Percentiles rank a stretch among this genome's conserved stretches.
These are phyloP conservation scores for Mycena capillaripes DNA, from an alignment of 768 basidiomycete genomes.

Conservation along the genomic window DNA sequence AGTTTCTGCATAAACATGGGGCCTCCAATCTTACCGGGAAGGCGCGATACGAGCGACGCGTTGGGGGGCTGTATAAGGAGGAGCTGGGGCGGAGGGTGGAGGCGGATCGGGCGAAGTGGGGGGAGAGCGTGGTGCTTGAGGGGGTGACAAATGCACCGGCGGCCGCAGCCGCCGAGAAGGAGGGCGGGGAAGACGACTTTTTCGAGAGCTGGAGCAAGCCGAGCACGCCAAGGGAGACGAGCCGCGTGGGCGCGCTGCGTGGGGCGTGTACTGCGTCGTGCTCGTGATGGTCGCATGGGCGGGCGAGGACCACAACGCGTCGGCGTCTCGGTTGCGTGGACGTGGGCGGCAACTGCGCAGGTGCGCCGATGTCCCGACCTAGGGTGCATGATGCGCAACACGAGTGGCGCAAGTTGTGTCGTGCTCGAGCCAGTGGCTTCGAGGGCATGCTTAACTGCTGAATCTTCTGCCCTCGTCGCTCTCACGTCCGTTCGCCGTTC, in stretches of 20 bases:
- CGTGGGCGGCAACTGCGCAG: too few species aligned
- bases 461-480: too few species aligned
- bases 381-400: too few species aligned
- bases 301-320: too few species aligned
- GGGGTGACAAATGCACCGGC: conserved; percentile 69
- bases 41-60: conserved; percentile 89
- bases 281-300: too few species aligned
- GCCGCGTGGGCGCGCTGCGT: conserved; percentile 36
- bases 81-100: conserved; percentile 85
- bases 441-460: too few species aligned
- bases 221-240: conserved; percentile 60
- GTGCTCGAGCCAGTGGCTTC: too few species aligned
- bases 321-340: too few species aligned
- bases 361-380: too few species aligned
- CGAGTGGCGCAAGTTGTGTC: too few species aligned
- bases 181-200: conserved; percentile 88
- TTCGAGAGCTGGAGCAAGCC: conserved; percentile 98
- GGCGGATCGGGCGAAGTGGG: conserved; percentile 83
- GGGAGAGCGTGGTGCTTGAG: conserved; percentile 84
- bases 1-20: conserved; percentile 93
- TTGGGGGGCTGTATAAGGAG: conserved; percentile 92
- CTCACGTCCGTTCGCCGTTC: too few species aligned
- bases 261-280: too few species aligned
- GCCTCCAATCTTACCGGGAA: conserved; percentile 77
- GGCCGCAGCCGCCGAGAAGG: conserved; percentile 55